A percentile compares a stretch with the other conserved stretches of the same genome.
phyloP scores from a whole-genome alignment of 345 rosid genomes.

The Leavenworthia alabamica region DNA sequence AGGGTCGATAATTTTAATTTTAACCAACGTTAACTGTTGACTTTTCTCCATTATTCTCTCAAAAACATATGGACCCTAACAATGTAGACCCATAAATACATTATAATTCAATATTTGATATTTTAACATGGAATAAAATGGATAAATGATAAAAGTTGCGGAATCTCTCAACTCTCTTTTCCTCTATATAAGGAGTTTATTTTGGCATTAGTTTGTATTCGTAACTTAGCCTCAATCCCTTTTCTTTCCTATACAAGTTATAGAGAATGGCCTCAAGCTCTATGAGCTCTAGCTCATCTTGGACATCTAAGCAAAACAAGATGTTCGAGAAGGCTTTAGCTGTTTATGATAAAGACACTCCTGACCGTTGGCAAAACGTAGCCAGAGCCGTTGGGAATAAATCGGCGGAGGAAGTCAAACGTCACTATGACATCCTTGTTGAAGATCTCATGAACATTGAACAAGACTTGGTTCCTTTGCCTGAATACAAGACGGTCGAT shows the following conservation, averaged over 20 bases:
- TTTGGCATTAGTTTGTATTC: conserved; percentile 18
- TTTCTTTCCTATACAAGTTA: too few relatives aligned
- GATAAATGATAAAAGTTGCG: conserved; percentile 22
- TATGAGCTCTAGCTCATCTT: conserved; percentile 48
- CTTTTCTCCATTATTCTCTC: not conserved
- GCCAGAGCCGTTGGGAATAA: conserved; percentile 73
- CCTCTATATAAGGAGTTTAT: conserved; percentile 28
- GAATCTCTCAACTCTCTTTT: conserved; percentile 14
- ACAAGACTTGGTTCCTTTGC: conserved; percentile 59
- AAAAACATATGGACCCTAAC: conserved; percentile 18
- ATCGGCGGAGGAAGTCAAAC: conserved; percentile 72
- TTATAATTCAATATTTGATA: not conserved
- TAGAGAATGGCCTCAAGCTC: conserved; percentile 18
- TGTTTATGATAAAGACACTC: conserved; percentile 68
- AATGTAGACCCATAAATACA: conserved; percentile 21
- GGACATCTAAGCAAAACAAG: conserved; percentile 81
- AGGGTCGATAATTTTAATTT: not conserved
- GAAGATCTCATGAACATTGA: conserved; percentile 66
- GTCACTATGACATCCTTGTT: conserved; percentile 81
- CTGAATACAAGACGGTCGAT: conserved; percentile 41
- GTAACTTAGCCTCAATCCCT: conserved; percentile 9
- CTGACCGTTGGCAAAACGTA: conserved; percentile 91
- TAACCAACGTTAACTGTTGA: not conserved
- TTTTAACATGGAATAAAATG: not conserved
- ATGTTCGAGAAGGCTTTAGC: conserved; percentile 84